Base-by-base conservation (phyloP, 1,139 yeast species). In the Suzukiozyma palmioleophila region DNA sequence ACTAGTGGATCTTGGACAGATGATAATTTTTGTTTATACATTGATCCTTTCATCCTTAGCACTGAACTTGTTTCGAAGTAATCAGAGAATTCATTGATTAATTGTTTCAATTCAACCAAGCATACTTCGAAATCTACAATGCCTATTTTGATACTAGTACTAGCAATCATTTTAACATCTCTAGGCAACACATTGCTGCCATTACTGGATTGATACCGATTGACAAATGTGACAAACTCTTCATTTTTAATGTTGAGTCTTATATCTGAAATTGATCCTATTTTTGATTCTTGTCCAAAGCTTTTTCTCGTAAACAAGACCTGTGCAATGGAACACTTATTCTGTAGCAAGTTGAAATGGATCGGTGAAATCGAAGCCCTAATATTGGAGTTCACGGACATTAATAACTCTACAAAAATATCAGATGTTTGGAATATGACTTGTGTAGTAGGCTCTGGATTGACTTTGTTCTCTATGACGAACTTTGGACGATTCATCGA, bases 361-460 rank as follows among this genome's bases (percentile, higher is more conserved):
- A 73, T 46, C 1, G 80, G 80, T 10, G 64, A 56, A 0, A 72
- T 40, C 1, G 59, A 48, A 0, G 52, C 39, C 22, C 50, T 54
- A 1, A 67, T 18, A 0, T 11, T 40, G 1, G 44, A 38, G 4
- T 39, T 37, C 2, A 44, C 36, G 8, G 45, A 38, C 8, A 58
- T 33, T 11, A 33, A 22, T 3, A 55, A 24, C 14, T 43, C 45
- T 14, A 59, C 28, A 1, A 47, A 47, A 3, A 64, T 46, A 3
- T 62, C 49, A 1, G 72, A 57, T 1, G 73, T 63, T 47, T 69
- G 75, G 7, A 69, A 41, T 3, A 68, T 48, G 18, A 66, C 37
- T 28, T 54, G 57, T 15, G 33, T 21, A 11, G 30, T 21, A 7
- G 34, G 8, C 9, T 33, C 24, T 12, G n/a, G 14, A 8, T 12